Evolutionary conservation across 176 grass and related monocot genomes (phyloP), one percentile per base, ranked within the genome.

Genomic region (Raddia guianensis): DNA sequence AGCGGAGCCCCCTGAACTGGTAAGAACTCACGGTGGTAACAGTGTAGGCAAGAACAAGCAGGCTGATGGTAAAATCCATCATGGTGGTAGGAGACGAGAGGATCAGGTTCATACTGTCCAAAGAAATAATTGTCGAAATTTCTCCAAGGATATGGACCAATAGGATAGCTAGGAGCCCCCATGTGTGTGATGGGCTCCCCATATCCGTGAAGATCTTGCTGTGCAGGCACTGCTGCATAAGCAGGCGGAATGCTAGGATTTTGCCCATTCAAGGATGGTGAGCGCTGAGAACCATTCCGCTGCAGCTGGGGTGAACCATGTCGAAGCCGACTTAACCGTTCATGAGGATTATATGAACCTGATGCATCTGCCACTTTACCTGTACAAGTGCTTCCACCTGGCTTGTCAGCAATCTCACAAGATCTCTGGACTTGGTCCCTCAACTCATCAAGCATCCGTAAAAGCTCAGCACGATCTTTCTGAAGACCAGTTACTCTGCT

Each of bases 1-100:
- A 82, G 47, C 3, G 89, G 61, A 40, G 91, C 75, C 16, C 83
- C 84, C 64, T 93, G 91, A 65, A 86, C 83, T 58, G 90, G 83
- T 72, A 86, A 65, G 77, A 91, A 86, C 75, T 85, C 86, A 81
- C 88, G 87, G 53, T 74, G 88, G 68, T 80, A 89, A 73, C 96
- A 99, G 77, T 91, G 88, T 14, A 91, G 73, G 48, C 96, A 99
- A 72, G 96, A 86, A 76, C 96, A 95, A 45, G 92, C 84, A 64
- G 96, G 92, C 66, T 91, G 92, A 85, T 95, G 96, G 69, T 93
- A 95, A 78, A 99, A 95, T 62, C 93, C 93, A 8, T 93, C 97
- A 66, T 99, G 93, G 68, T 99, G 93, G 73, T 93, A 99, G 63
- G 93, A 91, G 63, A 99, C 66, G 18, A 91, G 80, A 67, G 90